Evolutionary conservation across 768 basidiomycete species (phyloP).

Genomic region (Scleroderma citrinum): DNA sequence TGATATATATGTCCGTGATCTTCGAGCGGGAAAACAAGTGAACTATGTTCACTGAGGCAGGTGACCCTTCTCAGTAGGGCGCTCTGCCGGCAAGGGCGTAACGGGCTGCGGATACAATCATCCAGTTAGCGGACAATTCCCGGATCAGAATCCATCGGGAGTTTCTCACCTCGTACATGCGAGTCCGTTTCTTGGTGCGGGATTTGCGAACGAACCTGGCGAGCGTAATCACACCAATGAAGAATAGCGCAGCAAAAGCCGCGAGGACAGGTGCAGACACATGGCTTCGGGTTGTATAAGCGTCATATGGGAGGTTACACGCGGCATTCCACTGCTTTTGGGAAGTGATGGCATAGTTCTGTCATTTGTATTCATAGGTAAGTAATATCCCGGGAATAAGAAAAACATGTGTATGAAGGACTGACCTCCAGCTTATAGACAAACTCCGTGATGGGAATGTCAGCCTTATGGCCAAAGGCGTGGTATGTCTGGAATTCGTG

Average conservation of each 20-base stretch:
- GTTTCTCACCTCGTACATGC: too few species aligned
- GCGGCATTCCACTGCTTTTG: constrained; percentile 42
- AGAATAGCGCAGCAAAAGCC: constrained; percentile 31
- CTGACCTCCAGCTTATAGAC: constrained; percentile 75
- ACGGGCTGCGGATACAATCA: too few species aligned
- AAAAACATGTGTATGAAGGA: background rate
- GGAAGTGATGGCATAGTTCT: constrained; percentile 40
- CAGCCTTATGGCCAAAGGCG: constrained; percentile 67
- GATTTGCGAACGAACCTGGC: constrained; percentile 24
- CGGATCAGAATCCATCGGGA: too few species aligned
- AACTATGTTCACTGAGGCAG: too few species aligned
- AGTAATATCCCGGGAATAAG: background rate
- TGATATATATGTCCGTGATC: too few species aligned
- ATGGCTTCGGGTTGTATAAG: too few species aligned
- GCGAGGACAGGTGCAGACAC: too few species aligned
- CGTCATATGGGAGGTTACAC: constrained; percentile 23
- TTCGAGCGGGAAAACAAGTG: too few species aligned
- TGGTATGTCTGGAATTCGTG: constrained; percentile 60
- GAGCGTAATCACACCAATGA: constrained; percentile 28
- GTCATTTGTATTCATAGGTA: constrained; percentile 14
- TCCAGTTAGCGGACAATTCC: too few species aligned
- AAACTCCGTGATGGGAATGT: constrained; percentile 81
- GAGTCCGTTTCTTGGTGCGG: constrained; percentile 18
- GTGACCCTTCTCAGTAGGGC: too few species aligned
- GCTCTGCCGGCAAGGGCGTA: too few species aligned